Percentiles rank a stretch among this genome's conserved stretches.
Evolutionary conservation across 2,329 filamentous ascomycete species (phyloP).

Genomic region (Chaetomiaceae sp.): DNA sequence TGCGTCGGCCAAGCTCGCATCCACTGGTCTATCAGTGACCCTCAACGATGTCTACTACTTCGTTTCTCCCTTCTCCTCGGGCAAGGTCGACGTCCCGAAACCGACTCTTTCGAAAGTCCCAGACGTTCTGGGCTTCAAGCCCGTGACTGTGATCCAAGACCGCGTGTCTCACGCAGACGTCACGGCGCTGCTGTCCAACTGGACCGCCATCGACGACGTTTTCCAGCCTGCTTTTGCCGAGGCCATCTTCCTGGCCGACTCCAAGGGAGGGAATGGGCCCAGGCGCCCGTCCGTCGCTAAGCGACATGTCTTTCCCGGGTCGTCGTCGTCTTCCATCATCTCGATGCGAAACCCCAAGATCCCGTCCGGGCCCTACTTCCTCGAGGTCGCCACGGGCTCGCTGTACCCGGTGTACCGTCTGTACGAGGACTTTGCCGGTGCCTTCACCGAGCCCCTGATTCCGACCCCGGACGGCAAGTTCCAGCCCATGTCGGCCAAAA

Average conservation of each 20-base stretch:
- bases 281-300: slow-evolving; percentile 17
- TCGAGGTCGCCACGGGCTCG: slow-evolving; percentile 30
- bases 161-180: slow-evolving; percentile 22
- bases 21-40: slow-evolving; percentile 31
- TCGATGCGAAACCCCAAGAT: slow-evolving; percentile 22
- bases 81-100: slow-evolving; percentile 23
- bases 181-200: slow-evolving; percentile 28
- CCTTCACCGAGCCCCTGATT: slow-evolving; percentile 32
- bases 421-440: slow-evolving; percentile 33
- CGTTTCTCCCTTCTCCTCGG: slow-evolving; percentile 32
- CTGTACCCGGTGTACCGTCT: slow-evolving; percentile 34
- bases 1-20: slow-evolving; percentile 24
- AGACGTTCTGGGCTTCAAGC: slow-evolving; percentile 31
- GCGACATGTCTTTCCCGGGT: slow-evolving; percentile 9
- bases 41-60: slow-evolving; percentile 32
- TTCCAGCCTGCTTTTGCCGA: slow-evolving; percentile 26
- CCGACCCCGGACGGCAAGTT: slow-evolving; percentile 31
- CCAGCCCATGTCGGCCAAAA: slow-evolving; percentile 32
- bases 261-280: slow-evolving; percentile 1
- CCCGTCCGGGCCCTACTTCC: slow-evolving; percentile 36
- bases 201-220: slow-evolving; percentile 30
- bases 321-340: slow-evolving; percentile 17
- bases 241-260: slow-evolving; percentile 24
- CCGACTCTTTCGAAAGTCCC: slow-evolving; percentile 20
- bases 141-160: slow-evolving; percentile 33